Evolutionary conservation across 768 basidiomycete genomes (phyloP).

Genomic region (Rhodotorula paludigena): DNA sequence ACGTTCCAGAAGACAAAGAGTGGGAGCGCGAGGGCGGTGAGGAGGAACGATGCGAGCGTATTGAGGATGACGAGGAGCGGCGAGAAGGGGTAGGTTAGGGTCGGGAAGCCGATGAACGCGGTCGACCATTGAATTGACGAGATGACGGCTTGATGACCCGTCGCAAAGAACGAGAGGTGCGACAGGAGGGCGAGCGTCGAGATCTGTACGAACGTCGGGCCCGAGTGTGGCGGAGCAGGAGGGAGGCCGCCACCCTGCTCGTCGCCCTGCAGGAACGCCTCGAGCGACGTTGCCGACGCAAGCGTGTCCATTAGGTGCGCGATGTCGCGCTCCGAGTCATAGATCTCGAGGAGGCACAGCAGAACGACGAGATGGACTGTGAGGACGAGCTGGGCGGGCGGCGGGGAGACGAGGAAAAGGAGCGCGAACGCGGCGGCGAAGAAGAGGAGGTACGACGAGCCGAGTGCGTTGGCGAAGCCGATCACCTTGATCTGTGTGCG

Average conservation of each 20-base stretch:
- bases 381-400: conserved; percentile 75
- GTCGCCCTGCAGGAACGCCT: conserved; percentile 30
- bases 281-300: conserved; percentile 11
- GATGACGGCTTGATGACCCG: conserved; percentile 86
- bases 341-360: conserved; percentile 70
- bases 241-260: conserved; percentile 49
- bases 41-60: conserved; percentile 61
- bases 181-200: conserved; percentile 71
- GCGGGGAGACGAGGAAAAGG: conserved; percentile 62
- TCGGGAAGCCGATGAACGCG: conserved; percentile 72
- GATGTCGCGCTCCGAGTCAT: conserved; percentile 73
- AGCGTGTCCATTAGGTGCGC: conserved; percentile 3
- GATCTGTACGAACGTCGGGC: conserved; percentile 60
- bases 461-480: conserved; percentile 85
- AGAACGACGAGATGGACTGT: conserved; percentile 62
- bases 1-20: conserved; percentile 79
- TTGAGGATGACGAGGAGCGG: conserved; percentile 70
- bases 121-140: conserved; percentile 92
- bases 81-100: conserved; percentile 66
- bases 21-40: conserved; percentile 64
- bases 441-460: conserved; percentile 79
- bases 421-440: conserved; percentile 63
- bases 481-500: conserved; percentile 54
- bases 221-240: conserved; percentile 42
- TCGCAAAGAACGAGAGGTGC: conserved; percentile 71